These are phyloP conservation scores for Peterozyma toletana DNA, from an alignment of 805 yeast genomes.

Conservation along the genomic window DNA sequence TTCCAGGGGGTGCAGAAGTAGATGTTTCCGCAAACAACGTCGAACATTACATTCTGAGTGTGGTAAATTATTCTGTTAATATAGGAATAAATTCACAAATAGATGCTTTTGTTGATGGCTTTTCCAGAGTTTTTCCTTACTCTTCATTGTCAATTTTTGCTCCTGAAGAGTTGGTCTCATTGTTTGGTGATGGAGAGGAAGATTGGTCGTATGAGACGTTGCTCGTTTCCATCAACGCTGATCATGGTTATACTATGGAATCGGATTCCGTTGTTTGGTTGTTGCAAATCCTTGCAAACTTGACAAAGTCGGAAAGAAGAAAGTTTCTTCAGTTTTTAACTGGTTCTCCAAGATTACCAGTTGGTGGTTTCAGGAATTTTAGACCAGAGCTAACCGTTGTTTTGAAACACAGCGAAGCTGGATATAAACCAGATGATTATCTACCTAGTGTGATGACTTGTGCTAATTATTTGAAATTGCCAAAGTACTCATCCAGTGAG, in stretches of 20 bases:
- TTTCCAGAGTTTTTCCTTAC: slow-evolving; percentile 76
- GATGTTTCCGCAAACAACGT: slow-evolving; percentile 47
- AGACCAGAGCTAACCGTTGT: slow-evolving; percentile 86
- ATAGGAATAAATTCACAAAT: slow-evolving; percentile 62
- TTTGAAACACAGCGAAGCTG: slow-evolving; percentile 70
- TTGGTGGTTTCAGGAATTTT: slow-evolving; percentile 85
- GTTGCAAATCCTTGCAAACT: slow-evolving; percentile 52
- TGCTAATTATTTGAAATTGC: slow-evolving; percentile 87
- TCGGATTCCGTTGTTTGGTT: slow-evolving; percentile 57
- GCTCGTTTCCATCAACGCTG: slow-evolving; percentile 60
- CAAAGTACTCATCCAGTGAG: slow-evolving; percentile 63
- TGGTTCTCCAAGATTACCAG: slow-evolving; percentile 88
- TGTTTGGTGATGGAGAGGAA: slow-evolving; percentile 76
- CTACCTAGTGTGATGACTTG: slow-evolving; percentile 98
- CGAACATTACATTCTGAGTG: slow-evolving; percentile 45
- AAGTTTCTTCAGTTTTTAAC: slow-evolving; percentile 81
- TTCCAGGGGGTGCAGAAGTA: slow-evolving; percentile 45
- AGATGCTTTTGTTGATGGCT: slow-evolving; percentile 68
- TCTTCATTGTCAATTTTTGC: slow-evolving; percentile 64
- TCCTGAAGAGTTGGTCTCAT: slow-evolving; percentile 60
- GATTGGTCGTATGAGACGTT: slow-evolving; percentile 77
- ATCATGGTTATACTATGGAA: slow-evolving; percentile 80
- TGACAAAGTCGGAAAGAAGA: slow-evolving; percentile 51
- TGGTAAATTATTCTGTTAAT: slow-evolving; percentile 53
- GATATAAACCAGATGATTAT: slow-evolving; percentile 63